phyloP scores from a whole-genome alignment of 2,329 filamentous ascomycete species.

The Albophoma yamanashiensis region DNA sequence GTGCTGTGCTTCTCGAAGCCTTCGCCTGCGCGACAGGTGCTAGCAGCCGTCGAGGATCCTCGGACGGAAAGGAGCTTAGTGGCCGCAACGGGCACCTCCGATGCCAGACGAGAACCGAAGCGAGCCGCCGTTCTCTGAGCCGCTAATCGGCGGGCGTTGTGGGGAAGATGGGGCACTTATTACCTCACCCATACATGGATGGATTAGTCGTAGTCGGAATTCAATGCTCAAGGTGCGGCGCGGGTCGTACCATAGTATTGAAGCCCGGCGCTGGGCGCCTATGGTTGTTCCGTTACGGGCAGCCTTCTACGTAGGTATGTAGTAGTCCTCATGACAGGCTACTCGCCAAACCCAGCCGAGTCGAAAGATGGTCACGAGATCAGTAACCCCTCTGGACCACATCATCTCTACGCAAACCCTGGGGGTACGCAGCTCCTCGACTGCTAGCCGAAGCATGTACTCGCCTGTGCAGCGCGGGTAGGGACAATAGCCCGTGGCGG shows the following conservation, averaged over 20 bases:
- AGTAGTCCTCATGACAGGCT: too few species aligned
- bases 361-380: not conserved
- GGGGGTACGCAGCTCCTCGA: not conserved
- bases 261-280: too few species aligned
- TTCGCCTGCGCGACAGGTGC: not conserved
- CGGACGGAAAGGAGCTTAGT: not conserved
- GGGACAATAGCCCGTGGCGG: not conserved
- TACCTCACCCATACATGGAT: not conserved
- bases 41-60: not conserved
- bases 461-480: too few species aligned
- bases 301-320: too few species aligned
- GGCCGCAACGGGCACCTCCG: not conserved
- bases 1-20: not conserved
- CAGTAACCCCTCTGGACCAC: not conserved
- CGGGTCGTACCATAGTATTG: too few species aligned
- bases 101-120: constrained; percentile 4
- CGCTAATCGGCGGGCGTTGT: not conserved
- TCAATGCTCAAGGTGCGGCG: too few species aligned
- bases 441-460: too few species aligned
- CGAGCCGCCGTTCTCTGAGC: constrained; percentile 3
- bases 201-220: not conserved
- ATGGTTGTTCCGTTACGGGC: too few species aligned
- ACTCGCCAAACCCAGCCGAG: too few species aligned
- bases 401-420: not conserved
- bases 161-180: not conserved